Percentiles rank a stretch among this genome's conserved stretches.
Evolutionary conservation across 257 asterid genomes (phyloP).

Genomic region (Jacaranda mimosifolia): DNA sequence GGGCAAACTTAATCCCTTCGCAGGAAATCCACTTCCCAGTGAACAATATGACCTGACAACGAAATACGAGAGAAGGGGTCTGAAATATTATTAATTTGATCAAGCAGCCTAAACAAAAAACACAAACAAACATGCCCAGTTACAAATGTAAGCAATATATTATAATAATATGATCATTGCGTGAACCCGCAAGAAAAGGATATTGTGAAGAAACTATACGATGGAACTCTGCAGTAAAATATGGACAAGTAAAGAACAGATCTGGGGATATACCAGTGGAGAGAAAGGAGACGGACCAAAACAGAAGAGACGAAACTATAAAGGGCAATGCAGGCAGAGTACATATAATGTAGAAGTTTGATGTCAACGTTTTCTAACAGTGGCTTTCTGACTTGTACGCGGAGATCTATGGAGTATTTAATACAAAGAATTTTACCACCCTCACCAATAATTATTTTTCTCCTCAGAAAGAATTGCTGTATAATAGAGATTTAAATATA

Average conservation of each 20-base stretch:
- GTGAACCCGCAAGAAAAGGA: constrained; percentile 18
- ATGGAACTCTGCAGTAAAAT: neutral
- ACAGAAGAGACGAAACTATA: constrained; percentile 19
- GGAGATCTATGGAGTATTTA: constrained; percentile 30
- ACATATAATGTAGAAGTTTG: constrained; percentile 1
- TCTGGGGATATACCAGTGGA: constrained; percentile 35
- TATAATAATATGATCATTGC: neutral
- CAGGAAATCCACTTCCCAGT: constrained; percentile 32
- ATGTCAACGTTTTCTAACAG: constrained; percentile 40
- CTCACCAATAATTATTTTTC: neutral
- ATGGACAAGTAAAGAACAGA: constrained; percentile 39
- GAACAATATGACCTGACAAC: constrained; percentile 19
- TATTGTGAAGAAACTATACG: neutral
- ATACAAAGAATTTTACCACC: neutral
- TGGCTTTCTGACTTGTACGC: constrained; percentile 20
- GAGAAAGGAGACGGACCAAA: constrained; percentile 22
- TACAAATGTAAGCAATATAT: neutral
- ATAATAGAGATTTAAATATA: neutral
- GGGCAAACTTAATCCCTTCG: neutral
- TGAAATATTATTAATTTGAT: neutral
- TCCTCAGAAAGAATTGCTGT: neutral
- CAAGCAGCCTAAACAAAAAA: constrained; percentile 14
- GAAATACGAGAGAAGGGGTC: constrained; percentile 11
- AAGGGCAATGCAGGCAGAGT: neutral
- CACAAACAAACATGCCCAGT: constrained; percentile 26